phyloP scores from a whole-genome alignment of 1,284 basidiomycete species.

The Puccinia hordei region DNA sequence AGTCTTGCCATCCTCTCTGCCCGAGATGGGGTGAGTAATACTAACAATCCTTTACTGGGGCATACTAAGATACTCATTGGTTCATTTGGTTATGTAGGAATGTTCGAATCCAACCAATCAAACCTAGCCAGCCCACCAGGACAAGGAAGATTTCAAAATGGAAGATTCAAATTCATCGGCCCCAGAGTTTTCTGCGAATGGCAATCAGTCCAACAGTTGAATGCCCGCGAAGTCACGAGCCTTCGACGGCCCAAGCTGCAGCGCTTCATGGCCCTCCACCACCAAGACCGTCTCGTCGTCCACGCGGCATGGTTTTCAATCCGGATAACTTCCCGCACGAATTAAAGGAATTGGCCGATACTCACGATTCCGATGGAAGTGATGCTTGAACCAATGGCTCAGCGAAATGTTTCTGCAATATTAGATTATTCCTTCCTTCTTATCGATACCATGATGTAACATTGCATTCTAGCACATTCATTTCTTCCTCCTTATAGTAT shows the following conservation, averaged over 20 bases:
- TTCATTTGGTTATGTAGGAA: not conserved
- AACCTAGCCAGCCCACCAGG: not conserved
- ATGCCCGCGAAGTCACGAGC: not conserved
- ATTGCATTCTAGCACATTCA: too few species aligned
- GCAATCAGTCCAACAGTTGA: not conserved
- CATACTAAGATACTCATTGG: too few species aligned
- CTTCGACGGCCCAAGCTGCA: not conserved
- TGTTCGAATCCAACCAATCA: not conserved
- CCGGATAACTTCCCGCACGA: not conserved
- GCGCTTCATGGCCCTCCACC: not conserved
- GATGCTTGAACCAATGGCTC: too few species aligned
- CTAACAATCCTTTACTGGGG: not conserved
- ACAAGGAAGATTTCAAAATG: not conserved
- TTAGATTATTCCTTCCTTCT: too few species aligned
- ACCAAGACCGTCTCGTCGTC: not conserved
- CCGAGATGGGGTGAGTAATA: conserved; percentile 6
- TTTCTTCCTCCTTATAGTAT: too few species aligned
- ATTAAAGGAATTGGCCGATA: not conserved
- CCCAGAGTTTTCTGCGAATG: not conserved
- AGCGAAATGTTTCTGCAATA: too few species aligned
- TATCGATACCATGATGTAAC: too few species aligned
- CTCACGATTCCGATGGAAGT: not conserved
- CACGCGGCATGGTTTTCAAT: conserved; percentile 9
- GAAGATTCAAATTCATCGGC: conserved; percentile 3
- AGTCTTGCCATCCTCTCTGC: not conserved